Base-by-base conservation (phyloP, 2,329 filamentous ascomycete genomes). In the Monilinia laxa region DNA sequence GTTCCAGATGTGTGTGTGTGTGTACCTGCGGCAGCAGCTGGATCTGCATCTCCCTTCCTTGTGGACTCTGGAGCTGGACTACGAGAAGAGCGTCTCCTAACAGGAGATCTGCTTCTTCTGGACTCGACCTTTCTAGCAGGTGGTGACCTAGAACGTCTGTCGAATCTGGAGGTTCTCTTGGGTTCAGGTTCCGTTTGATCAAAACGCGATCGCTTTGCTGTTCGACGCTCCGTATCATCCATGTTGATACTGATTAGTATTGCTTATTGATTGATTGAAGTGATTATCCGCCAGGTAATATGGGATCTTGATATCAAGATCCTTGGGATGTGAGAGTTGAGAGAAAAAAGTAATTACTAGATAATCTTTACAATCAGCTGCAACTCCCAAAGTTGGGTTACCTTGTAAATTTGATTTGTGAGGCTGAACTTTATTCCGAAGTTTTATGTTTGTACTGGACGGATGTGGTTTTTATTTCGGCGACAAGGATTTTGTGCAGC, bases 111-210 rank as follows among this genome's bases (percentile, higher is more conserved):
- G 73, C 92, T 92, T 76, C 94, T 88, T 72, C 84, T 81, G 56
- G 85, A 80, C 69, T 96, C 91, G 35, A 87, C 82, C 72, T 88
- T 86, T 74, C 87, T 84, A 35, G 83, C 79, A 68, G 80, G 79
- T 28, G 93, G 93, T 42, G 93, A 97, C 71, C 92, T 90, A 67
- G 95, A 98, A 74, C 95, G 90, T 74, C 93, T 88, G 80, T 97
- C 94, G 79, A 97, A 97, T 77, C 93, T 87, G 60, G 93, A 96
- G 54, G 85, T 76, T 73, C 88, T 84, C 75, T 88, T 89, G 67
- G 90, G 87, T 75, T 95, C 92, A 7, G 91, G 88, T 77, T 94
- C 92, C 57, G 88, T 95, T 79, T 96, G 92, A 77, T 98, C 94
- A 79, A 98, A 97, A 78, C 94, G 92, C 76, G 93, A 97, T 70